Percentiles rank a stretch among this genome's conserved stretches.
Conservation (phyloP, 2,329 filamentous ascomycete species). For the Gaeumannomyces sp. region DNA sequence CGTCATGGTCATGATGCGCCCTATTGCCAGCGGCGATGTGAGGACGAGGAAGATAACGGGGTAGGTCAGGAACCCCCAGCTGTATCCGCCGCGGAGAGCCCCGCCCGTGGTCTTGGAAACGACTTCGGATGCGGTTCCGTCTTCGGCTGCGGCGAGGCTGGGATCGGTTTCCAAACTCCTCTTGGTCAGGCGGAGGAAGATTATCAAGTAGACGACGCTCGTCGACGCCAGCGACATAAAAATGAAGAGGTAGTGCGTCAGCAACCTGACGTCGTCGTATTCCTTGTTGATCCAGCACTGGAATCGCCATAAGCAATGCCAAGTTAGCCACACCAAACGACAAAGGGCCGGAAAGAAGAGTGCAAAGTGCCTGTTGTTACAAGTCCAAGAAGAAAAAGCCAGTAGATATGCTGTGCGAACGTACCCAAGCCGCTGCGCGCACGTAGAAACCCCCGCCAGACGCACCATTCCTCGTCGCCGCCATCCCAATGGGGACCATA, state of each 20-base stretch:
- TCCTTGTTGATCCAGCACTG: conserved; percentile 56
- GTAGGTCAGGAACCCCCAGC: conserved; percentile 49
- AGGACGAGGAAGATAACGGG: conserved; percentile 56
- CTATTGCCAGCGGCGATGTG: conserved; percentile 53
- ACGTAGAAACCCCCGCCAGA: conserved; percentile 37
- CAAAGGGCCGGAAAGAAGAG: not conserved
- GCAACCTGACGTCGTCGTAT: conserved; percentile 46
- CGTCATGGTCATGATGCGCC: conserved; percentile 52
- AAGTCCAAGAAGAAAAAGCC: not conserved
- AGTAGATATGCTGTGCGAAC: conserved; percentile 9
- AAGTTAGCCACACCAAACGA: not conserved
- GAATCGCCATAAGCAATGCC: not conserved
- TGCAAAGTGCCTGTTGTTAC: not conserved
- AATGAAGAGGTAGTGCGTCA: conserved; percentile 59
- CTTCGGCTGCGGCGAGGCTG: not conserved
- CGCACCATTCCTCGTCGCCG: conserved; percentile 20
- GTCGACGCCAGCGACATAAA: conserved; percentile 34
- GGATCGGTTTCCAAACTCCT: conserved; percentile 9
- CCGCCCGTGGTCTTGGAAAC: conserved; percentile 1
- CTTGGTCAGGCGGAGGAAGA: conserved; percentile 28
- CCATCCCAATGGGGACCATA: conserved; percentile 35
- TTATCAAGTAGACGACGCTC: conserved; percentile 28
- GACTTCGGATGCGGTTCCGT: not conserved
- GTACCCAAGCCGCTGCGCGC: conserved; percentile 47
- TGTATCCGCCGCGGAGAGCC: conserved; percentile 17